Evolutionary conservation across 2,329 filamentous ascomycete genomes (phyloP), one percentile per base, ranked within the genome.

Genomic region (Didymella exigua): DNA sequence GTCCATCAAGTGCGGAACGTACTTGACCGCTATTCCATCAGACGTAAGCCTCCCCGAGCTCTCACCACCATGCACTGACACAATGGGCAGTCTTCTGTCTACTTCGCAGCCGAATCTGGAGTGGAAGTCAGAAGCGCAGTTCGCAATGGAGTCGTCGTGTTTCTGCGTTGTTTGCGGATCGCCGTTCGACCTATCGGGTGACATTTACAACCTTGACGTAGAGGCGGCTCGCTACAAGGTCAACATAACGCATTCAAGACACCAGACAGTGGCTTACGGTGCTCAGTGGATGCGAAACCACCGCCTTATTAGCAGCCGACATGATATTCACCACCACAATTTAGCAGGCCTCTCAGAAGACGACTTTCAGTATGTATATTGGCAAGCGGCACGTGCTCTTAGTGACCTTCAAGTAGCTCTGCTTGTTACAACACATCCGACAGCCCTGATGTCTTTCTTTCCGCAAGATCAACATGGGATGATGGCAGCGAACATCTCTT

Each of bases 131-230:
- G 63, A 66, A 23, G 61, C 60, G 10, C 49, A 40, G 16, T 56
- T 54, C 18, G 50, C 58, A 2, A 72, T 70, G 60, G 65, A 70
- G 31, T 56, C 54, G 1, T 58, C 59, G 6, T 57, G 58, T 10
- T 69, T 63, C 41, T 71, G 69, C 54, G 61, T 69, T 1, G 49
- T 69, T 14, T 70, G 68, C 34, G 66, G 69, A 21, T 60, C 59
- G 3, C 67, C 63, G 1, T 70, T 71, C 42, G 64, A 66, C 16
- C 47, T 70, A 5, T 54, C 66, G 33, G 61, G 58, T 5, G 56
- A 63, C 10, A 48, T 66, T 13, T 63, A 67, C 49, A 60, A 63
- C 16, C 45, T 69, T 5, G 59, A 69, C 21, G 36, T 56, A 4
- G 59, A 63, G 37, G 60, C 62, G 14, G 24, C 44, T 2, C 56